Evolutionary conservation across 257 asterid species (phyloP).

Genomic region (Solanum tarijense): DNA sequence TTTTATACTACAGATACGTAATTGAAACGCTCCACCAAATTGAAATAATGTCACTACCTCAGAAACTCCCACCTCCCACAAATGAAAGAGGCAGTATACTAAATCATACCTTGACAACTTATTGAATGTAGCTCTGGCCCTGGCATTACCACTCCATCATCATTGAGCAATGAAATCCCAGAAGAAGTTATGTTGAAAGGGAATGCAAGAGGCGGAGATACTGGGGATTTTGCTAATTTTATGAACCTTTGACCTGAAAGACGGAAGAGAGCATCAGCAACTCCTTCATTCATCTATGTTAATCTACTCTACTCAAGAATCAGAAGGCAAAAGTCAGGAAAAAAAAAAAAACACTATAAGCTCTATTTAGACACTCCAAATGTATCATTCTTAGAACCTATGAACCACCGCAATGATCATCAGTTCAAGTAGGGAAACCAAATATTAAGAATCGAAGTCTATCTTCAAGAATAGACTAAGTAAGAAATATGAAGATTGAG

Average conservation of each 20-base stretch:
- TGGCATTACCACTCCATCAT: slow-evolving; percentile 53
- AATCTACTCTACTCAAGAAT: neutral
- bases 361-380: neutral
- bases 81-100: neutral
- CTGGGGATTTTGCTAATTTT: slow-evolving; percentile 76
- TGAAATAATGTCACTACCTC: neutral
- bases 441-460: neutral
- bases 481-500: neutral
- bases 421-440: neutral
- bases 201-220: slow-evolving; percentile 62
- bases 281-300: neutral
- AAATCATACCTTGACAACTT: slow-evolving; percentile 43
- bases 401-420: neutral
- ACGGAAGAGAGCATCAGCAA: neutral
- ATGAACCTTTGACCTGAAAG: slow-evolving; percentile 65
- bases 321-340: neutral
- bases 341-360: neutral
- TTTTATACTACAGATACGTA: neutral
- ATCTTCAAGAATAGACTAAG: neutral
- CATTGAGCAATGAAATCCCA: slow-evolving; percentile 55
- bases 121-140: slow-evolving; percentile 64
- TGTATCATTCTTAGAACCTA: neutral
- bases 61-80: neutral
- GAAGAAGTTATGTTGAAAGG: slow-evolving; percentile 45
- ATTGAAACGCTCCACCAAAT: neutral